A percentile compares a stretch with the other conserved stretches of the same genome.
phyloP scores from a whole-genome alignment of 768 basidiomycete species.

The Lyophyllum shimeji region DNA sequence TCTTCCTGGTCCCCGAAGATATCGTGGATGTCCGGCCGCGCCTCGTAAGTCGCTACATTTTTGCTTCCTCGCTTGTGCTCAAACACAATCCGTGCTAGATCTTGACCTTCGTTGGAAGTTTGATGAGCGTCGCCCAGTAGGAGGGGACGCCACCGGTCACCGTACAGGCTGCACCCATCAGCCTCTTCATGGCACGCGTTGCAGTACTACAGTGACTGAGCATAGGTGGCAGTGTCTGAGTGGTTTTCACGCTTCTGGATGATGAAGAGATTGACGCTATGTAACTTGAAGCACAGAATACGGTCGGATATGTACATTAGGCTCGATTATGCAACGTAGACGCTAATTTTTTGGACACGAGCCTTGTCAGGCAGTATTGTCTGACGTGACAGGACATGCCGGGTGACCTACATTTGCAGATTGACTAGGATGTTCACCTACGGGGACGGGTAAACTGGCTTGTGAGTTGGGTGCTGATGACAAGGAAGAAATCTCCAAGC shows the following conservation, averaged over 20 bases:
- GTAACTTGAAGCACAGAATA: background rate
- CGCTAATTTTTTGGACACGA: background rate
- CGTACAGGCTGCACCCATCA: no score
- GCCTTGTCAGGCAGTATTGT: background rate
- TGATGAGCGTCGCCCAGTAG: constrained; percentile 71
- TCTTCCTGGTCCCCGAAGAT: constrained; percentile 96
- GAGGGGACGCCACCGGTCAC: background rate
- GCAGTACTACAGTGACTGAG: background rate
- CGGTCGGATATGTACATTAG: constrained; percentile 5
- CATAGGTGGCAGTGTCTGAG: background rate
- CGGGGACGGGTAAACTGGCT: no score
- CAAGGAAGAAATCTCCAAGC: no score
- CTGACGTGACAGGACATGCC: background rate
- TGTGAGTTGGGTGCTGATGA: no score
- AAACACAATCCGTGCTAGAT: constrained; percentile 56
- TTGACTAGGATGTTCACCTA: no score
- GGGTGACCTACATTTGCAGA: no score
- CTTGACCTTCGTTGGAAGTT: constrained; percentile 91
- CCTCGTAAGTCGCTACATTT: constrained; percentile 54
- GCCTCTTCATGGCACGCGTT: background rate
- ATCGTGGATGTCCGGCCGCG: constrained; percentile 93
- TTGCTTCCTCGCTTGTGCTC: background rate
- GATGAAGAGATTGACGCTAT: background rate
- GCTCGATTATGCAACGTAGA: background rate
- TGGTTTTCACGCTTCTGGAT: background rate